These are phyloP conservation scores for Neurospora sp. DNA, from an alignment of 2,329 filamentous ascomycete species.

Conservation along the genomic window DNA sequence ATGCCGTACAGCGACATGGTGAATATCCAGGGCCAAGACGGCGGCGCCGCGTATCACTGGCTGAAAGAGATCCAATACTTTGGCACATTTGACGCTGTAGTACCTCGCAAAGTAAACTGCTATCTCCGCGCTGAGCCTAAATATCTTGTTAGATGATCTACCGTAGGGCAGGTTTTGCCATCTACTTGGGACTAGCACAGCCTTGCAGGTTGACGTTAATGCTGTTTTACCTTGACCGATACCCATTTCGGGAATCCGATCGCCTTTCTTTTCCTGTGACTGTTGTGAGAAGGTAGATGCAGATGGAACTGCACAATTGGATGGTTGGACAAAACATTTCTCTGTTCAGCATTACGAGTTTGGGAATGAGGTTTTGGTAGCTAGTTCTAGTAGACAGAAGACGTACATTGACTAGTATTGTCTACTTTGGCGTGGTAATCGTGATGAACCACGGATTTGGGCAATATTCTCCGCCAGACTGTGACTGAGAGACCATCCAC, in stretches of 20 bases:
- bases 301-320: not conserved
- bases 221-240: not conserved
- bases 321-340: not conserved
- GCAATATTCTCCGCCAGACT: not conserved
- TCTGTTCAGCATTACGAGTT: not conserved
- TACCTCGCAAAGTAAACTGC: not conserved
- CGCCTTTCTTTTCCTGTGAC: not conserved
- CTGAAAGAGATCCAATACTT: not conserved
- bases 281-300: not conserved
- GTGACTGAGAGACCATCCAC: not conserved
- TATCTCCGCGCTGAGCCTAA: not conserved
- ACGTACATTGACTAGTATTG: not conserved
- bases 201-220: not conserved
- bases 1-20: not conserved
- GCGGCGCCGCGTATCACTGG: not conserved
- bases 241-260: not conserved
- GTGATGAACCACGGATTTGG: not conserved
- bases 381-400: not conserved
- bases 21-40: not conserved
- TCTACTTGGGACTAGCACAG: not conserved
- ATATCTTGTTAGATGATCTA: not conserved
- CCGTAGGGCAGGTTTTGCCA: not conserved
- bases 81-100: not conserved
- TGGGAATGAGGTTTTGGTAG: not conserved
- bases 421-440: not conserved